Evolutionary conservation across 2,329 filamentous ascomycete genomes (phyloP), one percentile per base, ranked within the genome.

Genomic region (Sarocladiaceae sp.): DNA sequence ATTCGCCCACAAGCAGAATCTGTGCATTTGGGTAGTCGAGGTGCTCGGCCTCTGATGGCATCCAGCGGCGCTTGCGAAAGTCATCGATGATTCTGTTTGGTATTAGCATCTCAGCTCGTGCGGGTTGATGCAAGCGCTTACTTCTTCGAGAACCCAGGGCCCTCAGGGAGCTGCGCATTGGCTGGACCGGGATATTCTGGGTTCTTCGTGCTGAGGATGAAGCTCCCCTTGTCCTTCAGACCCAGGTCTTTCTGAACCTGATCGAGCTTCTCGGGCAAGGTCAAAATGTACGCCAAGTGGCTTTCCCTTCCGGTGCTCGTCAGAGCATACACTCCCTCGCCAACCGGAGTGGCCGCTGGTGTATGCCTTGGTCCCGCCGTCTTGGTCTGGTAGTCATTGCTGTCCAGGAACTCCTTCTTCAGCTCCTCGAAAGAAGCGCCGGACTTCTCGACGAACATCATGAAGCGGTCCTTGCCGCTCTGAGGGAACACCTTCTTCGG

Each of bases 401-500:
- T 79, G 1, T 76, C 66, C 56, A 94, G 75, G 66, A 95, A 90
- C 5, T 79, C n/a, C 3, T 88, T 82, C 61, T 86, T 87, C n/a
- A 96, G 73, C 6, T 86, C 77, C 23, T 83, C 73, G 60, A 91
- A 83, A 0, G 80, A 82, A 0, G 76, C 73, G 5, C 81, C 78
- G 0, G 82, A 73, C 67, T 92, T 92, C 64, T 95, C 88, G 1
- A 96, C 88, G 65, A 96, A 95, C 1, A 81, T 82, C 77, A 94
- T 86, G 70, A 90, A 92, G 11, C 82, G 74, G 58, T 95, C 89
- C 11, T 71, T 72, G 13, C 80, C 79, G 18, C 79, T 86, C 51
- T 79, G 78, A 0, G 91, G 91, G 10, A 94, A 80, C 2, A 82
- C 80, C 66, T 96, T 96, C 71, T 96, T 96, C 0, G 91, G 91